A percentile compares a stretch with the other conserved stretches of the same genome.
These are phyloP conservation scores for Alloteropsis semialata DNA, from an alignment of 176 grass and related monocot genomes.

Conservation along the genomic window DNA sequence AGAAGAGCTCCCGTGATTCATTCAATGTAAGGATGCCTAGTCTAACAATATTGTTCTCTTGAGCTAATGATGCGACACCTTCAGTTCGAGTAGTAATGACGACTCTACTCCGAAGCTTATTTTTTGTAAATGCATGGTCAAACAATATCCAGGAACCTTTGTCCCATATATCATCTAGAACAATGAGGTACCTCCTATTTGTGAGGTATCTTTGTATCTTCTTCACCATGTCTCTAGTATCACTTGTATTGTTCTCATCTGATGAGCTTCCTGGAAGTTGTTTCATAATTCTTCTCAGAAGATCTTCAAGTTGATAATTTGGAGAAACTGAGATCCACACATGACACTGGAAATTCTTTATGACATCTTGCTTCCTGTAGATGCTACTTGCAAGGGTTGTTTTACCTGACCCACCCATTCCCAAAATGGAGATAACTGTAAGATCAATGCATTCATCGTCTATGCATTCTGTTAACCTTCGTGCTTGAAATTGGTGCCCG, in stretches of 20 bases:
- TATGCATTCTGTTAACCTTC: too few species aligned
- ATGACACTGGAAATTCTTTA: not conserved
- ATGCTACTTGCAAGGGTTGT: not conserved
- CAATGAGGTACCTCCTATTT: not conserved
- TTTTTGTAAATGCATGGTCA: not conserved
- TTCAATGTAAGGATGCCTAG: not conserved
- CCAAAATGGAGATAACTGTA: not conserved
- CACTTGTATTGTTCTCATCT: too few species aligned
- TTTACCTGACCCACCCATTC: not conserved
- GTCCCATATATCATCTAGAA: not conserved
- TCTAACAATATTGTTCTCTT: not conserved
- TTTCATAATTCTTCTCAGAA: not conserved
- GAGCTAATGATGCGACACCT: not conserved
- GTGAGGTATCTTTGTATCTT: too few species aligned
- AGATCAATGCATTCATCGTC: not conserved
- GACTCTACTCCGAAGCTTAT: not conserved
- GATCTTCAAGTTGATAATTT: not conserved
- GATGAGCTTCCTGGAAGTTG: not conserved
- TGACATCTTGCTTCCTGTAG: not conserved
- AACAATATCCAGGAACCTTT: not conserved
- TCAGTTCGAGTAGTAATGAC: not conserved
- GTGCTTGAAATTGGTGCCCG: not conserved
- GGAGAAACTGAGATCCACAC: not conserved
- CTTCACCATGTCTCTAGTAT: too few species aligned
- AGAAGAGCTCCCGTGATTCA: not conserved